Base-by-base conservation (phyloP, 2,329 filamentous ascomycete genomes). In the Apiospora rasikravindrae region DNA sequence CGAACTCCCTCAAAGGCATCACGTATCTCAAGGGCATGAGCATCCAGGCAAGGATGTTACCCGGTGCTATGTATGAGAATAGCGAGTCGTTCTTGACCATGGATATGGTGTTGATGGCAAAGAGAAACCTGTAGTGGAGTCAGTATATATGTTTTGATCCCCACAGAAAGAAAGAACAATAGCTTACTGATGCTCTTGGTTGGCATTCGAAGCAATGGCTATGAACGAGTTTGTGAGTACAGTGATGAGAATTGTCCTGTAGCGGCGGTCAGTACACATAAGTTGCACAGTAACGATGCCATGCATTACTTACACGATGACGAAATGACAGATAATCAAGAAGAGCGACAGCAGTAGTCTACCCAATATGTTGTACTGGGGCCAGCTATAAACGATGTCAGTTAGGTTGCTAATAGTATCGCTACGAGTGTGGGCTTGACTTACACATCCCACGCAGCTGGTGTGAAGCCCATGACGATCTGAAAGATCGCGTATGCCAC, bases 41-140 rank as follows among this genome's bases (percentile, higher is more conserved):
- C 0, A 96, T 80, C 96, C 95, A 98, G 1, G 94, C 95, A 74
- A 98, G 88, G 42, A 98, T 93, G 79, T 98, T 98, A 19, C 93
- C 92, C 0, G 96, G 96, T 1, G 96, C 93, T 73, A 98, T 90
- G 80, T 98, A 98, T 4, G 94, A 97, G 85, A 98, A 98, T 0
- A 98, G 86, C 0, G 95, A 93, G 80, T 98, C 96, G n/a, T 96
- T 98, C 82, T 98, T 98, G 75, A 98, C 96, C 94, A 98, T 97
- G 5, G 94, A 97, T 69, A 98, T 97, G 5, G 96, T 97, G 80
- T 98, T 98, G 81, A 98, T 95, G 0, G 96, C 96, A 79, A 98
- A 98, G 2, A 98, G 84, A 80, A 98, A 98, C 73, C 87, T 89
- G 67, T 8, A 5, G 26, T 1, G 14, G 11, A 67, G 75, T 77